These are phyloP conservation scores for Arabidopsis suecica DNA, from an alignment of 345 rosid genomes.

Conservation along the genomic window DNA sequence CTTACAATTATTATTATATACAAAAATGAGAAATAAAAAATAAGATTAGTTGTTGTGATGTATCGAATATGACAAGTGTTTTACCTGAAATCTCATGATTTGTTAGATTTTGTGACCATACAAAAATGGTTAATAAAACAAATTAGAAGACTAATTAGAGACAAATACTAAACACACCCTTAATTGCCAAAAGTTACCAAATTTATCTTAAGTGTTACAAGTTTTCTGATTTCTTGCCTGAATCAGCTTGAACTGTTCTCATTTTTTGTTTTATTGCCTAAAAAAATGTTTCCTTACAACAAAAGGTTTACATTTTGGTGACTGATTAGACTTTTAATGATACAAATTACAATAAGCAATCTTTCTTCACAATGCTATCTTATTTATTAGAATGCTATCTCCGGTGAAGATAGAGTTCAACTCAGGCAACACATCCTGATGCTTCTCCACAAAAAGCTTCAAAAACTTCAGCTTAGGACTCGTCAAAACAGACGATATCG, in stretches of 20 bases:
- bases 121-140: not conserved
- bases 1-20: conserved; percentile 22
- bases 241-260: not conserved
- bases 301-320: conserved; percentile 9
- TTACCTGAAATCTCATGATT: conserved; percentile 3
- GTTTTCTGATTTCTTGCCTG: not conserved
- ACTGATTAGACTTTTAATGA: conserved; percentile 7
- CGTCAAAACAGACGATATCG: conserved; percentile 32
- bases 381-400: not conserved
- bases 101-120: not conserved
- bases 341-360: not conserved
- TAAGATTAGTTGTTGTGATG: not conserved
- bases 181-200: conserved; percentile 10
- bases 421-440: conserved; percentile 5
- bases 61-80: conserved; percentile 33
- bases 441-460: conserved; percentile 27
- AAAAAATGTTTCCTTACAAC: conserved; percentile 14
- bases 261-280: not conserved
- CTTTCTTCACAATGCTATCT: conserved; percentile 9
- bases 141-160: not conserved
- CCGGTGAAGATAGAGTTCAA: conserved; percentile 28
- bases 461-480: conserved; percentile 27
- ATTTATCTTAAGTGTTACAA: not conserved
- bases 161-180: not conserved
- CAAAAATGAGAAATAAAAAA: not conserved